phyloP scores from a whole-genome alignment of 495 filamentous ascomycete species.

The Chaetomium fimeti region DNA sequence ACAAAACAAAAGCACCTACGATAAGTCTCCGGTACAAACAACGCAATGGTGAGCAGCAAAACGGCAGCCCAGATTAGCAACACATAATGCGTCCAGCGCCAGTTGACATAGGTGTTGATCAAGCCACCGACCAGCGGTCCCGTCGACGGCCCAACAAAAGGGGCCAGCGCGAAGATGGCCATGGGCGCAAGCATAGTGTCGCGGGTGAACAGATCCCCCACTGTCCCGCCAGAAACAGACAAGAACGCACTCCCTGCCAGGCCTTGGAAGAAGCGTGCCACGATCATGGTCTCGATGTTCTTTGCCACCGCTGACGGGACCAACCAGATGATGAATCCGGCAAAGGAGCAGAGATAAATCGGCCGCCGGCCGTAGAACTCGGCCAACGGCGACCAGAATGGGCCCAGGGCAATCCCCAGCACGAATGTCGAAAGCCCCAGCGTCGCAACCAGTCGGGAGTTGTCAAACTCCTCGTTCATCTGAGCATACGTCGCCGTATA shows the following conservation, averaged over 20 bases:
- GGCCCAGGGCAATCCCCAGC: constrained; percentile 70
- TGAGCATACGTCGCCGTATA: constrained; percentile 88
- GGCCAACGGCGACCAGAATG: constrained; percentile 60
- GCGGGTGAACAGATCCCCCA: constrained; percentile 81
- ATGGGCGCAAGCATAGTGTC: constrained; percentile 65
- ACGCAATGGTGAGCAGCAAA: constrained; percentile 59
- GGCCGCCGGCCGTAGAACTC: constrained; percentile 88
- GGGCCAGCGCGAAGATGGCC: constrained; percentile 69
- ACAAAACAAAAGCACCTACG: constrained; percentile 44
- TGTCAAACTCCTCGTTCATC: constrained; percentile 70
- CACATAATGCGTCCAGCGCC: constrained; percentile 90
- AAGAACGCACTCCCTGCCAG: constrained; percentile 85
- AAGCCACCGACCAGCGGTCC: constrained; percentile 60
- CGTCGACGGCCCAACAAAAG: constrained; percentile 68
- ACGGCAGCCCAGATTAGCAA: constrained; percentile 76
- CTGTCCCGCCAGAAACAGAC: constrained; percentile 84
- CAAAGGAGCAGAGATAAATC: constrained; percentile 78
- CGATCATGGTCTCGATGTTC: constrained; percentile 79
- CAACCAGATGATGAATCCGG: constrained; percentile 77
- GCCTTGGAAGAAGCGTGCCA: constrained; percentile 82
- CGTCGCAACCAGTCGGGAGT: constrained; percentile 68
- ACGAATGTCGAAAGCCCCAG: constrained; percentile 79
- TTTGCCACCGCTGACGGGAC: constrained; percentile 84
- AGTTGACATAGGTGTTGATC: constrained; percentile 71
- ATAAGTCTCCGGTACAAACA: constrained; percentile 91